phyloP scores from a whole-genome alignment of 1,284 basidiomycete genomes.

The Moniliophthora roreri region DNA sequence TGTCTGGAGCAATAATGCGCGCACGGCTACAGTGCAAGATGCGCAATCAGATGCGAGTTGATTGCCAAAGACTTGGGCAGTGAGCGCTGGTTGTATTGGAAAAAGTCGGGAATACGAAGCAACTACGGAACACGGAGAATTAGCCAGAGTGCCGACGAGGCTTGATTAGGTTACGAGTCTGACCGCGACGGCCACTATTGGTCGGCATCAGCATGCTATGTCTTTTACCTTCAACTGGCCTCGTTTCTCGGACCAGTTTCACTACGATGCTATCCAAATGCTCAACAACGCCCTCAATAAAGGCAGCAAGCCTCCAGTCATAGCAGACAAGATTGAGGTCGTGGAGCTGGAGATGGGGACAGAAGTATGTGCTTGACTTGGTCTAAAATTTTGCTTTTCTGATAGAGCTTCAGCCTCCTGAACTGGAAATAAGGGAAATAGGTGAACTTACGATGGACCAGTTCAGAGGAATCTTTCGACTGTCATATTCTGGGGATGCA shows the following conservation, averaged over 20 bases:
- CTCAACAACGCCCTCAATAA: conserved; percentile 96
- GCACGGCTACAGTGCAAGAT: too few relatives aligned
- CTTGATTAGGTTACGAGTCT: too few relatives aligned
- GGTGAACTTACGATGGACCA: conserved; percentile 95
- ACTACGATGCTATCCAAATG: conserved; percentile 91
- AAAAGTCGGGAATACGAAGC: too few relatives aligned
- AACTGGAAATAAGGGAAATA: conserved; percentile 96
- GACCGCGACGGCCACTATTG: not conserved
- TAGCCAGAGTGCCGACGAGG: too few relatives aligned
- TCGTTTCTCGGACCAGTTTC: conserved; percentile 93
- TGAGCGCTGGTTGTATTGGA: too few relatives aligned
- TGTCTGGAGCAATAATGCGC: too few relatives aligned
- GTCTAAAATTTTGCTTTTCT: conserved; percentile 6
- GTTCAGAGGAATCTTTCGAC: conserved; percentile 95
- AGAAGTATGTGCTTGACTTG: conserved; percentile 57
- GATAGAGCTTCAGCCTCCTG: conserved; percentile 72
- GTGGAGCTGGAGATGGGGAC: conserved; percentile 98
- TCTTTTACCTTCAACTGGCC: conserved; percentile 99
- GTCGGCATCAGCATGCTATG: conserved; percentile 49
- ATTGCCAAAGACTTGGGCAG: too few relatives aligned
- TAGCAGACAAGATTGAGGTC: conserved; percentile 96
- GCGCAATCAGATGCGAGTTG: too few relatives aligned
- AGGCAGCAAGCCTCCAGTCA: conserved; percentile 96
- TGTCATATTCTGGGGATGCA: conserved; percentile 96
- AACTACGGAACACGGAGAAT: too few relatives aligned